Evolutionary conservation across 1,139 yeast genomes (phyloP).

Genomic region (Sugiyamaella sp.): DNA sequence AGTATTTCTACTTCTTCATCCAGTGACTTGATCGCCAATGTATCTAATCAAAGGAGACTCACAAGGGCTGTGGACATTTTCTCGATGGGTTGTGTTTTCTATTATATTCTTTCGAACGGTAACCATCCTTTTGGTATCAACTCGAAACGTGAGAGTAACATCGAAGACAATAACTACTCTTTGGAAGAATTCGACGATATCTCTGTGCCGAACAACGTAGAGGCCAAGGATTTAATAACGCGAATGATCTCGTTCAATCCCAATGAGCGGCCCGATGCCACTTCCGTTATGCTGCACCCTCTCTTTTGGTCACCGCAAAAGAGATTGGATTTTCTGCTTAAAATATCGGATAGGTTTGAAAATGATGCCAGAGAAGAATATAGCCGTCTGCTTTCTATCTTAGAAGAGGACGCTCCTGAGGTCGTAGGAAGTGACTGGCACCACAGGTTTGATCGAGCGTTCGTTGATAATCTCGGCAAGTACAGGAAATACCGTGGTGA

Average conservation of each 20-base stretch:
- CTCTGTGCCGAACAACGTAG: constrained; percentile 53
- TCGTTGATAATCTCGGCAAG: constrained; percentile 83
- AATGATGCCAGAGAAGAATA: constrained; percentile 88
- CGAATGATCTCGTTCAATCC: constrained; percentile 77
- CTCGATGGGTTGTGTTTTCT: constrained; percentile 92
- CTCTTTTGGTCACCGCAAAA: constrained; percentile 79
- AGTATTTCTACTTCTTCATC: constrained; percentile 23
- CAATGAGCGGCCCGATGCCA: constrained; percentile 70
- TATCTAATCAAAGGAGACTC: constrained; percentile 57
- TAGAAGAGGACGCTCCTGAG: constrained; percentile 58
- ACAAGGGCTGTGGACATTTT: constrained; percentile 94
- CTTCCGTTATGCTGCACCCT: constrained; percentile 75
- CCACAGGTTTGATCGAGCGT: constrained; percentile 62
- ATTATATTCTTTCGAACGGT: constrained; percentile 81
- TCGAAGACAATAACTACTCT: constrained; percentile 69
- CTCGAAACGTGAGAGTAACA: constrained; percentile 84
- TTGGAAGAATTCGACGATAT: constrained; percentile 51
- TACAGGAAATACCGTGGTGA: constrained; percentile 84
- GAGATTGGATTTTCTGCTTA: constrained; percentile 78
- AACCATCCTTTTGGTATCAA: constrained; percentile 94
- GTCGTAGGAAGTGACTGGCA: constrained; percentile 81
- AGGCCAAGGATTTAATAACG: constrained; percentile 70
- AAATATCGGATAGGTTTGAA: constrained; percentile 90
- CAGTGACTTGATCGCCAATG: constrained; percentile 45
- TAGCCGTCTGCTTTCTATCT: constrained; percentile 57